Conservation (phyloP, 192 early-diverging fungal species). For the Coemansia erecta region DNA sequence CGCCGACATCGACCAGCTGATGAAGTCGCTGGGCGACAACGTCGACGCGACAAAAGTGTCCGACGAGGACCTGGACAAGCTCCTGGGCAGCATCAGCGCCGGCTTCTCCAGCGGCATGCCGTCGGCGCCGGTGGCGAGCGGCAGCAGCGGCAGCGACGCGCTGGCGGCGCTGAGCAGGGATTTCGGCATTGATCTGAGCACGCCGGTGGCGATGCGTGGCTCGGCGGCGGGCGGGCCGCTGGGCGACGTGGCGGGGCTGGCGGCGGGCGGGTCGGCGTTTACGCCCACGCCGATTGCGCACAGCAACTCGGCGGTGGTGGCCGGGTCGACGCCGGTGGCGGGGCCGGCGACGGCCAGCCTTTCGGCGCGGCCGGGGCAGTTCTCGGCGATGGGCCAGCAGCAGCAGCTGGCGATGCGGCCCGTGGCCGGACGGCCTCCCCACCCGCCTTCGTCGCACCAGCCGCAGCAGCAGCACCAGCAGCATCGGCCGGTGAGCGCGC, state of each 20-base stretch:
- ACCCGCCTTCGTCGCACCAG: background rate
- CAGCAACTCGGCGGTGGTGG: background rate
- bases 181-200: slow-evolving; percentile 33
- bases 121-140: background rate
- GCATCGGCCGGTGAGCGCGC: background rate
- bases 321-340: background rate
- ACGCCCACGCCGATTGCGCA: background rate
- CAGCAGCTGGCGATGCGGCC: slow-evolving; percentile 1
- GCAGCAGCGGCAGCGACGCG: slow-evolving; percentile 15
- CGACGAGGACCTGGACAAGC: slow-evolving; percentile 43
- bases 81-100: slow-evolving; percentile 41
- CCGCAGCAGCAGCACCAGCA: slow-evolving; percentile 9
- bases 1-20: slow-evolving; percentile 44
- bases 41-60: slow-evolving; percentile 42
- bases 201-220: slow-evolving; percentile 3
- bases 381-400: background rate
- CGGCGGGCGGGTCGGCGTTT: background rate
- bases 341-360: background rate
- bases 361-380: background rate
- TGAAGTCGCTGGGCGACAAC: slow-evolving; percentile 36
- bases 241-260: background rate
- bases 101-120: slow-evolving; percentile 19
- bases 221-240: background rate
- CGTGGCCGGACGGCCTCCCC: too few relatives aligned
- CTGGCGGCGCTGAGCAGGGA: slow-evolving; percentile 29